These are phyloP conservation scores for Xylogone sp. DNA, from an alignment of 2,329 filamentous ascomycete species.

Conservation along the genomic window DNA sequence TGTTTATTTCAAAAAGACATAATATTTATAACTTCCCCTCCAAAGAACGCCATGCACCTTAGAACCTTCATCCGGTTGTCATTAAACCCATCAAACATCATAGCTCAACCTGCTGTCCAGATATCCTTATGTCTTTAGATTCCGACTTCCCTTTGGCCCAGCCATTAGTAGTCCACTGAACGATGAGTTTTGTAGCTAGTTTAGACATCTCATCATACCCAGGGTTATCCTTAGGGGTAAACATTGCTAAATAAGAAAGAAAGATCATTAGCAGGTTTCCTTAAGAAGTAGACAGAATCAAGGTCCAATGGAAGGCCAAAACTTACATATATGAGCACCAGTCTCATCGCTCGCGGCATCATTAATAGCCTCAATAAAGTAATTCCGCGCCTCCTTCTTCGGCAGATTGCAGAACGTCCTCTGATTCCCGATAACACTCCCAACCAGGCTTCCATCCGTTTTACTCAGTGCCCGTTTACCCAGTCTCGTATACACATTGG, in stretches of 20 bases:
- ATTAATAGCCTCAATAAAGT: conserved; percentile 72
- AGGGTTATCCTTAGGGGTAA: conserved; percentile 67
- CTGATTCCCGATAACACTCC: conserved; percentile 61
- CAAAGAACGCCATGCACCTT: background rate
- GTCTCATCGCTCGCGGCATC: conserved; percentile 76
- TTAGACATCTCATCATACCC: conserved; percentile 66
- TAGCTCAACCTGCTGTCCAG: background rate
- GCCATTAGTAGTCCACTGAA: conserved; percentile 58
- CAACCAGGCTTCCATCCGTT: conserved; percentile 44
- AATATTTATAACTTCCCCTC: background rate
- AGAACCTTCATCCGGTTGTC: background rate
- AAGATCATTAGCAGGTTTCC: conserved; percentile 7
- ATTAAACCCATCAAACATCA: background rate
- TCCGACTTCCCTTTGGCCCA: conserved; percentile 55
- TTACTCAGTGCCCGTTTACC: conserved; percentile 61
- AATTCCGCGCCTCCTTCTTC: conserved; percentile 45
- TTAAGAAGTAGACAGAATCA: background rate
- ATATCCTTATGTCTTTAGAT: background rate
- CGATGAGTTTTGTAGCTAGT: conserved; percentile 61
- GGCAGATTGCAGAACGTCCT: conserved; percentile 89
- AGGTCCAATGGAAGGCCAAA: background rate
- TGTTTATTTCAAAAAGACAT: no score
- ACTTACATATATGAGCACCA: conserved; percentile 70
- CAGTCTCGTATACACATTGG: conserved; percentile 83
- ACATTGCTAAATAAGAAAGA: conserved; percentile 55